A percentile compares a stretch with the other conserved stretches of the same genome.
Conservation (phyloP, 805 yeast genomes). For the Candida methanosorbosa region DNA sequence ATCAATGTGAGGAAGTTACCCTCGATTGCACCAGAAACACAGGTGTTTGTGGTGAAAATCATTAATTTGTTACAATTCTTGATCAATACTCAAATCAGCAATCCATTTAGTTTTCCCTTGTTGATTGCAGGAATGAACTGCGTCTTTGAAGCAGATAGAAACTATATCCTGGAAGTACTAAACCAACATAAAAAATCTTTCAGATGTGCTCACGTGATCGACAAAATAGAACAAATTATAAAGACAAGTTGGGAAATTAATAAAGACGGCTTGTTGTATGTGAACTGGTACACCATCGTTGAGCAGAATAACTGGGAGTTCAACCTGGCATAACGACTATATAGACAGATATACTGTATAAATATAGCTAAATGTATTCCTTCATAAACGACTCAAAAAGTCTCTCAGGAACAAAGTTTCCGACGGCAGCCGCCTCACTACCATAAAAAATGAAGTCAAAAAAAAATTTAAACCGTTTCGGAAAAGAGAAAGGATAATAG, state of each 20-base stretch:
- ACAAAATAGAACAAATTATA: not conserved
- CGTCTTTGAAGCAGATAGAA: slow-evolving; percentile 10
- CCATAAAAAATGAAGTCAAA: too few relatives aligned
- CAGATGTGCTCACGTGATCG: not conserved
- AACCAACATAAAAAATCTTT: not conserved
- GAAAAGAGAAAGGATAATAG: too few relatives aligned
- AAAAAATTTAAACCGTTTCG: too few relatives aligned
- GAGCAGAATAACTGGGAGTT: not conserved
- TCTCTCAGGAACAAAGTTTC: too few relatives aligned
- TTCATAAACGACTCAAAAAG: not conserved
- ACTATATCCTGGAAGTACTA: not conserved
- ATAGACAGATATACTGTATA: not conserved
- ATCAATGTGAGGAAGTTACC: slow-evolving; percentile 3
- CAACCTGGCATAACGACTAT: not conserved
- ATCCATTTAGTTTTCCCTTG: slow-evolving; percentile 21
- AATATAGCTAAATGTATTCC: not conserved
- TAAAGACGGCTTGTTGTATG: not conserved
- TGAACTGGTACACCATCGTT: not conserved
- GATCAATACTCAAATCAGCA: not conserved
- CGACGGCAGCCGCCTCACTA: too few relatives aligned
- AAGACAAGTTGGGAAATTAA: not conserved
- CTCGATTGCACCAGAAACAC: slow-evolving; percentile 5
- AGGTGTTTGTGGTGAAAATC: slow-evolving; percentile 1
- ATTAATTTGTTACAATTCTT: slow-evolving; percentile 1
- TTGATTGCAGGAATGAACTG: slow-evolving; percentile 17